phyloP scores from a whole-genome alignment of 73 alveolate species.

The Stentor roeselii region DNA sequence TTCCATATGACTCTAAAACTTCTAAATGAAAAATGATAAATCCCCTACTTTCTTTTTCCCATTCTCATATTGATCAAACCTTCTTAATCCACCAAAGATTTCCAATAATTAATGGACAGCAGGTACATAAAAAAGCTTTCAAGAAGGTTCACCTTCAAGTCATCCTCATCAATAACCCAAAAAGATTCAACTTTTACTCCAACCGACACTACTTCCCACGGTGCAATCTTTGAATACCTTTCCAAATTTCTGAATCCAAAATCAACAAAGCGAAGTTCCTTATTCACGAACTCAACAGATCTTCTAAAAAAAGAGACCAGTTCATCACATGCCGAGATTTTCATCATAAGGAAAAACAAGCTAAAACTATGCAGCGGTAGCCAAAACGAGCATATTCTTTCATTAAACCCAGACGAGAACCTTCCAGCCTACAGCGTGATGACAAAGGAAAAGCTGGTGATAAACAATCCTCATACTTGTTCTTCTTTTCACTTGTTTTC shows the following conservation, averaged over 20 bases:
- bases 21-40: too few relatives aligned
- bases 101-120: too few relatives aligned
- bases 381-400: background rate
- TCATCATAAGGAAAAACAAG: background rate
- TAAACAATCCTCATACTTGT: conserved; percentile 17
- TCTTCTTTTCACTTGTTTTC: background rate
- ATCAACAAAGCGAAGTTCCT: background rate
- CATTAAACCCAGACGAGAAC: background rate
- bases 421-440: background rate
- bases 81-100: too few relatives aligned
- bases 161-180: too few relatives aligned
- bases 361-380: background rate
- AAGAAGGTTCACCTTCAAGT: too few relatives aligned
- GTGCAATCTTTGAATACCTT: background rate
- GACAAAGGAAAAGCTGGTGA: background rate
- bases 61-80: too few relatives aligned
- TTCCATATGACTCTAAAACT: too few relatives aligned
- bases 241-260: background rate
- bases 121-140: too few relatives aligned
- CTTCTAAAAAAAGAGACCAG: background rate
- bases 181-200: too few relatives aligned
- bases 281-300: background rate
- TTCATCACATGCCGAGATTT: background rate
- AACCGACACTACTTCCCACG: too few relatives aligned
- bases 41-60: too few relatives aligned